Evolutionary conservation across 225 moss, liverwort and hornwort species (phyloP).

Genomic region (Lunularia cruciata): DNA sequence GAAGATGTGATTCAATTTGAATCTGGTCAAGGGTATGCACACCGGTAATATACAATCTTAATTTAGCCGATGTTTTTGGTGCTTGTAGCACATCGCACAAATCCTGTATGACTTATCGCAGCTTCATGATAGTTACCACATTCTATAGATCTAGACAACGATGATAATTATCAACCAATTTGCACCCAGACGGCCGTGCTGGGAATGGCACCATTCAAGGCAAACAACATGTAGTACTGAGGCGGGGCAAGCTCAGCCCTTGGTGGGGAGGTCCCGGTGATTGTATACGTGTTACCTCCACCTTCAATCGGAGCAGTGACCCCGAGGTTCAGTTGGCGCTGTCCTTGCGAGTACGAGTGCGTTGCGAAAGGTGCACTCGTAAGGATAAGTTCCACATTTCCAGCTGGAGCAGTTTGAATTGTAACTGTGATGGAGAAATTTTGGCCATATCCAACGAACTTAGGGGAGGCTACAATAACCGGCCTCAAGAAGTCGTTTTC

Average conservation of each 20-base stretch:
- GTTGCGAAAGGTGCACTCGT: conserved; percentile 26
- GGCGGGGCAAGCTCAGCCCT: conserved; percentile 53
- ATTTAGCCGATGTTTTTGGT: too few species aligned
- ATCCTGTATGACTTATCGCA: too few species aligned
- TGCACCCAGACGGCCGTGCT: conserved; percentile 64
- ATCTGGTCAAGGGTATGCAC: too few species aligned
- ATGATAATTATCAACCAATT: background rate
- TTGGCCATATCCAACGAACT: too few species aligned
- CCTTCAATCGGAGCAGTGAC: background rate
- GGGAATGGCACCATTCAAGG: conserved; percentile 60
- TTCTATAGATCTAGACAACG: too few species aligned
- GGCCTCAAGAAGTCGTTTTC: conserved; percentile 14
- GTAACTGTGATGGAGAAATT: too few species aligned
- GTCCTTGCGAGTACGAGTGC: conserved; percentile 39
- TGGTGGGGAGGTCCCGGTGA: conserved; percentile 51
- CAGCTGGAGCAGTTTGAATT: too few species aligned
- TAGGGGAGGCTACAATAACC: too few species aligned
- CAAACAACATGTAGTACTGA: conserved; percentile 74
- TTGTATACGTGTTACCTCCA: conserved; percentile 17
- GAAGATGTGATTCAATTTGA: too few species aligned
- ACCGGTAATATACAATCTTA: too few species aligned
- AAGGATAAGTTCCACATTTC: background rate
- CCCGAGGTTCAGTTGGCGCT: conserved; percentile 31
- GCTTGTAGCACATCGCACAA: too few species aligned
- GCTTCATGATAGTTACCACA: too few species aligned